Evolutionary conservation across 805 yeast genomes (phyloP), one percentile per base, ranked within the genome.

Genomic region (Wickerhamiella hasegawae): DNA sequence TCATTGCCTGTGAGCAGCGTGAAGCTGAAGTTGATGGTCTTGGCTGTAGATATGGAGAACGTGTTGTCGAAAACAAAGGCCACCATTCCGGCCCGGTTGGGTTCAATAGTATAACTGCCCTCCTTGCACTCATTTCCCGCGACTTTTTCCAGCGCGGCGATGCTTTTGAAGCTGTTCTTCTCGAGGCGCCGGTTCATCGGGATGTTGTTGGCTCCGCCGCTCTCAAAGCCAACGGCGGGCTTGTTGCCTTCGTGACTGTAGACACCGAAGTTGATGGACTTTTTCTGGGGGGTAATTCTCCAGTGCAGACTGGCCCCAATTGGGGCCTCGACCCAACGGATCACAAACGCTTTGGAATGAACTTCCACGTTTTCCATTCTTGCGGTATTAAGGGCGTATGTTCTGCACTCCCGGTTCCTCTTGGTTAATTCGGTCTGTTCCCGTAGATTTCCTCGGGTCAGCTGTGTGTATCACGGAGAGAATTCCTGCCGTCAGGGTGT

Each of bases 31-130:
- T 74, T 62, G 1, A 87, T 73, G 40, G 78, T 82, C 54, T 87
- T 90, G 32, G 83, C 74, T 17, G 75, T 76, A 22, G 77, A 81
- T 49, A 80, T 83, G 22, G 94, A 77, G 47, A 84, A 82, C 0
- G 94, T 78, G 58, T 87, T 87, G 57, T 87, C 97, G 50, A 87
- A 78, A 18, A 90, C 76, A 52, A 87, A 80, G 0, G 95, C 96
- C 56, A 69, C 78, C 47, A 76, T 68, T 1, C 87, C 87, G 6
- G 76, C 79, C 19, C 42, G 34, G 9, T 45, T 45, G 18, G 65
- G 60, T 2, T 54, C 55, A 2, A 76, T 76, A n/a, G 64, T 62
- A 40, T 76, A 62, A 19, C 63, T 58, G 1, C 85, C 93, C 33
- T 71, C 71, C 35, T 69, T 65, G 47, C 72, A 55, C 41, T 75